These are phyloP conservation scores for Acer negundo DNA, from an alignment of 345 rosid species.

Conservation along the genomic window DNA sequence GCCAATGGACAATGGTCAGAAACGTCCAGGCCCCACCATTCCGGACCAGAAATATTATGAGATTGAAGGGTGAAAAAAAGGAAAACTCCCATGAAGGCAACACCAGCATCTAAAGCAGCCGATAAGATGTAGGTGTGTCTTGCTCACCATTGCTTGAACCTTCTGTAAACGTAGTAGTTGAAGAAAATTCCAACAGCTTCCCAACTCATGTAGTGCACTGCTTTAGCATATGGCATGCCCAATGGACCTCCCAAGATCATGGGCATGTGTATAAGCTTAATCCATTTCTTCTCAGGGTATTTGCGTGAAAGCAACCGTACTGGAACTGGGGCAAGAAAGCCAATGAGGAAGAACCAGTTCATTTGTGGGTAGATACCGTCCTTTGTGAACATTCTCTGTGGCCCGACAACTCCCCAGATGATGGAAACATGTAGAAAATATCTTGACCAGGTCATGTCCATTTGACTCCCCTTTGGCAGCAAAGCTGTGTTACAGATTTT, in stretches of 20 bases:
- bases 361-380: conserved; percentile 50
- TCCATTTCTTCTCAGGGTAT: conserved; percentile 68
- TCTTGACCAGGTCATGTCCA: conserved; percentile 81
- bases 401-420: conserved; percentile 85
- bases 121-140: conserved; percentile 66
- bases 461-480: conserved; percentile 65
- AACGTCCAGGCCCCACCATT: conserved; percentile 64
- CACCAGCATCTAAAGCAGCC: conserved; percentile 78
- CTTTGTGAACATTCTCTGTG: conserved; percentile 64
- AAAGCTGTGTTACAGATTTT: conserved; percentile 56
- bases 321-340: conserved; percentile 64
- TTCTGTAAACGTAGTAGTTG: conserved; percentile 59
- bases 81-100: conserved; percentile 66
- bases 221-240: conserved; percentile 55
- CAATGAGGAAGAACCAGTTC: conserved; percentile 87
- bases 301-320: conserved; percentile 50
- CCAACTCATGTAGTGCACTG: conserved; percentile 64
- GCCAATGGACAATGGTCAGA: conserved; percentile 65
- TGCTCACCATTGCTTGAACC: conserved; percentile 71
- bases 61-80: conserved; percentile 60
- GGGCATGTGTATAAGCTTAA: conserved; percentile 58
- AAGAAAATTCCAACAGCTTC: conserved; percentile 59
- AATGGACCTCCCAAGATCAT: conserved; percentile 47
- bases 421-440: conserved; percentile 78
- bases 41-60: conserved; percentile 49